Evolutionary conservation across 495 filamentous ascomycete species (phyloP), one percentile per base, ranked within the genome.

Genomic region (Podospora conica): DNA sequence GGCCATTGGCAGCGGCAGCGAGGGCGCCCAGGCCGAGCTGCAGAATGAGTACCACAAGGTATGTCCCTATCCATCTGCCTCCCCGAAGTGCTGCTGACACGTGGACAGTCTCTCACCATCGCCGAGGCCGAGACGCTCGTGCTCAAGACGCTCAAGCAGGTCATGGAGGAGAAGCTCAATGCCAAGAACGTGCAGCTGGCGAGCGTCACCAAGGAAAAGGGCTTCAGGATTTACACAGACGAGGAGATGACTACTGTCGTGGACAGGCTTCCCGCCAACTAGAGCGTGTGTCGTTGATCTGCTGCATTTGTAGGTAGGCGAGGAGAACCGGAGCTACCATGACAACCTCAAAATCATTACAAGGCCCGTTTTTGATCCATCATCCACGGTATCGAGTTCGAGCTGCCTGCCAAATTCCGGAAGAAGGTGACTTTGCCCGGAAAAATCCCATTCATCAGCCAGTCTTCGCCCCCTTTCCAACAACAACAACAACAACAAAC

Each of bases 121-220:
- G 80, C 84, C 58, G 95, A 98, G 77, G 95, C 95, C 22, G 95
- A 98, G 80, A 91, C 92, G 3, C 80, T 98, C 69, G 96, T 98
- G 31, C 82, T 98, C 70, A 97, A 97, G 87, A 98, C 95, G 48
- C 79, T 98, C 77, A 98, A 98, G 85, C 95, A 98, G 81, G 95
- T 98, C 61, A 98, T 98, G 95, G 95, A 98, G 81, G 95, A 98
- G 87, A 98, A 98, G 83, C 86, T 98, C 61, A 95, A 98, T 76
- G 84, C 90, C 54, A 98, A 98, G 85, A 98, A 98, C 74, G 96
- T 98, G 70, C 95, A 98, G 84, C 79, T 98, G 69, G 95, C 95
- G 55, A 97, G 93, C 74, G 96, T 98, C 63, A 98, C 95, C 66
- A 96, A 94, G 83, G 93, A 96, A 65, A 93, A 91, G 76, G 95